Percentiles rank a stretch among this genome's conserved stretches.
Conservation (phyloP, 495 filamentous ascomycete species). For the Aspergillus bridgeri region DNA sequence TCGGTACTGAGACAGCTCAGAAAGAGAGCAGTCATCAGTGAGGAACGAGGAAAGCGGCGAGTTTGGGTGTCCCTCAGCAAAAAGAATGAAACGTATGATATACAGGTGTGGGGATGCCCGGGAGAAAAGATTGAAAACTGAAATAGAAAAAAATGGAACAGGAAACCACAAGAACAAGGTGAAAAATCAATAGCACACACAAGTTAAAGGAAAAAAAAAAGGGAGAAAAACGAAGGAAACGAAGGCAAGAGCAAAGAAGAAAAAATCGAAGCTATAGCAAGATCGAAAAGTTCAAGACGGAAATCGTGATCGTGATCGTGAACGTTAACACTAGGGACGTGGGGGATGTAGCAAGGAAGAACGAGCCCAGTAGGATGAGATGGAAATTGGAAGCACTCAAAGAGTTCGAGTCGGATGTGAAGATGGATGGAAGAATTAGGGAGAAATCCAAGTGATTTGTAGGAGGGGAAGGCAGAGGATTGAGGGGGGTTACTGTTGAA, state of each 20-base stretch:
- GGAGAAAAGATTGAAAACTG: constrained; percentile 11
- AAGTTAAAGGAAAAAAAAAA: not conserved
- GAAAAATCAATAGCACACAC: constrained; percentile 1
- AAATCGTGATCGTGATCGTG: constrained; percentile 27
- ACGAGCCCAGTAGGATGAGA: constrained; percentile 7
- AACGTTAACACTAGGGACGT: constrained; percentile 12
- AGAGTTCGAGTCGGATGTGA: not conserved
- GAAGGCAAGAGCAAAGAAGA: constrained; percentile 6
- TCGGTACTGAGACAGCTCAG: constrained; percentile 38
- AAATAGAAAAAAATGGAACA: constrained; percentile 27
- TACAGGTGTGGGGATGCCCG: not conserved
- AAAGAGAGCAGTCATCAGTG: constrained; percentile 43
- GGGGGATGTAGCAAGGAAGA: constrained; percentile 1
- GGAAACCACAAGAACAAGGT: constrained; percentile 17
- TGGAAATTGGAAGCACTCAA: constrained; percentile 5
- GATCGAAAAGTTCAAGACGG: constrained; percentile 9
- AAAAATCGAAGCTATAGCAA: constrained; percentile 3
- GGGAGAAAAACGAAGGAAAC: not conserved
- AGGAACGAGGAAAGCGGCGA: constrained; percentile 21
- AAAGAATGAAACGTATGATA: constrained; percentile 1
- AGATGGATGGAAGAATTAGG: not conserved
- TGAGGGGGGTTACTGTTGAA: constrained; percentile 4
- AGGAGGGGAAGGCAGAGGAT: constrained; percentile 4
- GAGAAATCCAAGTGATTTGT: not conserved
- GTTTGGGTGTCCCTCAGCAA: constrained; percentile 20